Evolutionary conservation across 192 early-diverging fungal species (phyloP).

Genomic region (Martensiomyces pterosporus): DNA sequence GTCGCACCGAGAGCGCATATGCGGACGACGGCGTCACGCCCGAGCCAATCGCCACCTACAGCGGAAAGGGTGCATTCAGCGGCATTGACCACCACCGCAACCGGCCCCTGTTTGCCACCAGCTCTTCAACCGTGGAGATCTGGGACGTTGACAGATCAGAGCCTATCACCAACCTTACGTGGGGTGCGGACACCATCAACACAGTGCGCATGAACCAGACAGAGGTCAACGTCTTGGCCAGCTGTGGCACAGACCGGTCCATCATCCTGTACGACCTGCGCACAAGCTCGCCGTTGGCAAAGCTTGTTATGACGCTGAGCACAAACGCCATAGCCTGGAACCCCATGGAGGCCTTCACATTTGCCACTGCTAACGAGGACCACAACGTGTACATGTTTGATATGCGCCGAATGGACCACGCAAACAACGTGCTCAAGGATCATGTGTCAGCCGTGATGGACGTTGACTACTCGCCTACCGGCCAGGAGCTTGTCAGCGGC

Average conservation of each 20-base stretch:
- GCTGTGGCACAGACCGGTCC: conserved; percentile 90
- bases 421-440: conserved; percentile 86
- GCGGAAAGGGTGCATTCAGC: conserved; percentile 73
- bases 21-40: conserved; percentile 23
- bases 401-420: conserved; percentile 89
- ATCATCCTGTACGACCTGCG: conserved; percentile 93
- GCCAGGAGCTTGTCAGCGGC: conserved; percentile 91
- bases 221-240: conserved; percentile 88
- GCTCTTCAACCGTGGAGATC: conserved; percentile 78
- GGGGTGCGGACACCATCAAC: conserved; percentile 94
- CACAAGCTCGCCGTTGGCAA: conserved; percentile 80
- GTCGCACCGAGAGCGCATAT: conserved; percentile 49
- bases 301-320: conserved; percentile 76
- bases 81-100: conserved; percentile 89
- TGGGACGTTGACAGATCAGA: conserved; percentile 89
- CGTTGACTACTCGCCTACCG: conserved; percentile 96
- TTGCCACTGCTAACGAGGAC: conserved; percentile 94
- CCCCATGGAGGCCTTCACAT: conserved; percentile 97
- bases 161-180: conserved; percentile 77
- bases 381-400: conserved; percentile 97
- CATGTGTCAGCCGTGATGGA: conserved; percentile 98
- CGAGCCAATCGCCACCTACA: conserved; percentile 70
- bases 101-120: conserved; percentile 82
- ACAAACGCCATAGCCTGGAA: conserved; percentile 99
- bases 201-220: conserved; percentile 97